Percentiles rank a stretch among this genome's conserved stretches.
Conservation (phyloP, 345 rosid species). For the Dimocarpus longan region DNA sequence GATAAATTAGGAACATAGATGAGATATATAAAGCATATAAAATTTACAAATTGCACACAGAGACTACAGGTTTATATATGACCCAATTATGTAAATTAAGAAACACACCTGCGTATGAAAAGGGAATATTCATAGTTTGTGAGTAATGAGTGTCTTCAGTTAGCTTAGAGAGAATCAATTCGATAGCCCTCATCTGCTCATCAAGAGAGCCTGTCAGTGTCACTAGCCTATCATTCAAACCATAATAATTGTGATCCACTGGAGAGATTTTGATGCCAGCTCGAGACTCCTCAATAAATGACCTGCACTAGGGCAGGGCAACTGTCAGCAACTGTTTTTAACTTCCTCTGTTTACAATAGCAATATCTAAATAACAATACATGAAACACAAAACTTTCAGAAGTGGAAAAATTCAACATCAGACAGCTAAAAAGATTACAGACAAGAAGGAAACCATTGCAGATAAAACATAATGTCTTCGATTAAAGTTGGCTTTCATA, state of each 20-base stretch:
- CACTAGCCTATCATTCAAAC: constrained; percentile 93
- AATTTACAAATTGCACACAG: constrained; percentile 1
- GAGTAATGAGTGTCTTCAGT: constrained; percentile 84
- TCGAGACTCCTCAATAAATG: constrained; percentile 94
- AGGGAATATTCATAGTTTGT: constrained; percentile 79
- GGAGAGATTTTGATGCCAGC: constrained; percentile 97
- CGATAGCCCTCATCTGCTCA: constrained; percentile 91
- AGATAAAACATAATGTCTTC: not conserved
- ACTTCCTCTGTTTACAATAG: not conserved
- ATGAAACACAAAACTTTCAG: not conserved
- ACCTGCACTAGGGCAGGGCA: constrained; percentile 53
- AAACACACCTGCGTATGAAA: constrained; percentile 83
- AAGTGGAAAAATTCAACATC: constrained; percentile 1
- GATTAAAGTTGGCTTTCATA: not conserved
- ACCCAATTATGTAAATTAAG: constrained; percentile 18
- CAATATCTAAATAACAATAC: not conserved
- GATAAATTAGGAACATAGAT: not conserved
- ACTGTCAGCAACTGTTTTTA: constrained; percentile 24
- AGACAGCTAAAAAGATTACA: not conserved
- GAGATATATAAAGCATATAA: not conserved
- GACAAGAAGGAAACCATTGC: not conserved
- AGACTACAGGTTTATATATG: not conserved
- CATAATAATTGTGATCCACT: constrained; percentile 80
- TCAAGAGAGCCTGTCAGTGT: constrained; percentile 82
- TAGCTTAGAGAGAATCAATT: constrained; percentile 83